These are phyloP conservation scores for Saprolegnia parasitica DNA, from an alignment of 352 stramenopile species.

Conservation along the genomic window DNA sequence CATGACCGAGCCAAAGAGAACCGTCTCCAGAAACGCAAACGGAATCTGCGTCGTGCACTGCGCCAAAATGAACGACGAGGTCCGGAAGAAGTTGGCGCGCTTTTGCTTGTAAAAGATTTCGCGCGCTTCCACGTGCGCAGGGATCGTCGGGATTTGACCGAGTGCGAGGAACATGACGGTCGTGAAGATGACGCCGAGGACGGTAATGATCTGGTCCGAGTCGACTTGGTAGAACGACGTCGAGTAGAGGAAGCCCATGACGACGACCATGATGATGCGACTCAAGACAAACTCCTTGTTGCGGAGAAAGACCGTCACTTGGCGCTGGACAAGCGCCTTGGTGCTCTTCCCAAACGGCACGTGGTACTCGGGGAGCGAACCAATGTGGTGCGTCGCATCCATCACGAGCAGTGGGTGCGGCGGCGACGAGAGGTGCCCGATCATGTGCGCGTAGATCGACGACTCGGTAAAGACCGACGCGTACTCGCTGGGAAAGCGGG, in stretches of 20 bases:
- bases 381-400: conserved; percentile 34
- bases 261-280: conserved; percentile 35
- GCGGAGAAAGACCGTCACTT: conserved; percentile 38
- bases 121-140: conserved; percentile 52
- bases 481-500: conserved; percentile 41
- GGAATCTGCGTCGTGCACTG: conserved; percentile 36
- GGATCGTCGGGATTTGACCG: conserved; percentile 58
- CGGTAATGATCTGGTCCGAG: conserved; percentile 36
- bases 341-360: conserved; percentile 32
- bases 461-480: conserved; percentile 41
- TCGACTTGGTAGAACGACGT: conserved; percentile 42
- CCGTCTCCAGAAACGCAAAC: conserved; percentile 48
- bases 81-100: conserved; percentile 77
- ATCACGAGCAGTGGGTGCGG: conserved; percentile 29
- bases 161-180: conserved; percentile 70
- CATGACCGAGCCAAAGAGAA: conserved; percentile 71
- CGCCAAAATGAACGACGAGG: conserved; percentile 68
- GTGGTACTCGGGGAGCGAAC: conserved; percentile 40
- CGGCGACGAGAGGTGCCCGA: conserved; percentile 32
- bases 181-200: conserved; percentile 73
- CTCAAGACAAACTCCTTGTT: conserved; percentile 40
- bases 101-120: conserved; percentile 61
- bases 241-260: conserved; percentile 42
- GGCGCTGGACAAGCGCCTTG: conserved; percentile 34
- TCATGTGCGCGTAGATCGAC: conserved; percentile 38